These are phyloP conservation scores for Penicillium italicum DNA, from an alignment of 2,329 filamentous ascomycete genomes.

Conservation along the genomic window DNA sequence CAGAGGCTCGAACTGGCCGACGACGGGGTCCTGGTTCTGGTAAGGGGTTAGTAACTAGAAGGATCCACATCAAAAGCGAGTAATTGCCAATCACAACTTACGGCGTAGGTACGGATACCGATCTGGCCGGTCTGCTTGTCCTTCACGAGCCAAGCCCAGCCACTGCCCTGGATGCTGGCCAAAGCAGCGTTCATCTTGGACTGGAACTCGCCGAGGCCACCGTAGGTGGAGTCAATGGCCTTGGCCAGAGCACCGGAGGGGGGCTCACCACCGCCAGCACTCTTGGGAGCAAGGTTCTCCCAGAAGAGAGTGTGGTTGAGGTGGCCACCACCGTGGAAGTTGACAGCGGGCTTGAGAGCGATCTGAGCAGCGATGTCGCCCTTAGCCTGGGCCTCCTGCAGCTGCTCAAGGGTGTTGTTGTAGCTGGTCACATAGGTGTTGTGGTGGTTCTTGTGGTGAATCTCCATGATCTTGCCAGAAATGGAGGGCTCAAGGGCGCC, in stretches of 20 bases:
- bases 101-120: constrained; percentile 61
- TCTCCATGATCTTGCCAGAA: constrained; percentile 91
- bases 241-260: constrained; percentile 56
- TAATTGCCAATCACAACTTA: constrained; percentile 28
- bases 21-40: constrained; percentile 81
- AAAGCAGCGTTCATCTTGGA: constrained; percentile 62
- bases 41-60: constrained; percentile 6
- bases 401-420: constrained; percentile 73
- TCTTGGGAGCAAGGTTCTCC: constrained; percentile 64
- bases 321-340: constrained; percentile 63
- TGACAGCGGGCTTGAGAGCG: constrained; percentile 58
- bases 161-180: constrained; percentile 62
- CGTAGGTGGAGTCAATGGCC: constrained; percentile 59
- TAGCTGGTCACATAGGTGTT: constrained; percentile 88
- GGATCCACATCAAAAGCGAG: not conserved
- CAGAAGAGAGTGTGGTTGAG: constrained; percentile 64
- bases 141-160: constrained; percentile 63
- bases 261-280: constrained; percentile 59
- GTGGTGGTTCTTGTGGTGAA: constrained; percentile 93
- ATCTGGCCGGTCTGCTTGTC: constrained; percentile 58
- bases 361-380: constrained; percentile 56
- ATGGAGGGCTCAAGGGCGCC: constrained; percentile 82
- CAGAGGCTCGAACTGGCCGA: constrained; percentile 76
- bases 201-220: constrained; percentile 58
- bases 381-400: constrained; percentile 56